Percentiles rank a stretch among this genome's conserved stretches.
These are phyloP conservation scores for Westerdykella ornata DNA, from an alignment of 2,329 filamentous ascomycete species.

Conservation along the genomic window DNA sequence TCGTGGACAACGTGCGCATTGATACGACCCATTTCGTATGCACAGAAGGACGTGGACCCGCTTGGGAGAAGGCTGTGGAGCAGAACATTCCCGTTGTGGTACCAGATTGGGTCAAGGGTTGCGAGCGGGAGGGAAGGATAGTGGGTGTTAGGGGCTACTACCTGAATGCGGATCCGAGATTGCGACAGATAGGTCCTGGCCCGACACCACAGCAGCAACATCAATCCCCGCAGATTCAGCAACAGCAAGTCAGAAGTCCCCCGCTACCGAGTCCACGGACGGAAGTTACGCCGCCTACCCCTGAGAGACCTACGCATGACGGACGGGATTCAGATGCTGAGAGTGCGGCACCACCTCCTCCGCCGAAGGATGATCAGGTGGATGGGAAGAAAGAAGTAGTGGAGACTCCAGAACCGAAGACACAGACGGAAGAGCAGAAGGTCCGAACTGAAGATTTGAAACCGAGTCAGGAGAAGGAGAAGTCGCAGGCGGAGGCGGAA, in stretches of 20 bases:
- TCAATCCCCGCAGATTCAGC: constrained; percentile 6
- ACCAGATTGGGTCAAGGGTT: constrained; percentile 96
- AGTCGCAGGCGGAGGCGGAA: constrained; percentile 10
- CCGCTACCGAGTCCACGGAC: constrained; percentile 42
- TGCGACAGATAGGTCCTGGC: constrained; percentile 47
- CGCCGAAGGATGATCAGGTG: constrained; percentile 23
- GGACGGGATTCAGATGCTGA: constrained; percentile 14
- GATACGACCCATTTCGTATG: constrained; percentile 99
- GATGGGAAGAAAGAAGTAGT: constrained; percentile 13
- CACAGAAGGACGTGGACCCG: constrained; percentile 78
- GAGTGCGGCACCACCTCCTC: constrained; percentile 28
- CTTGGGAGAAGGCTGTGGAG: constrained; percentile 95
- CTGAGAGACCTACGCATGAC: constrained; percentile 35
- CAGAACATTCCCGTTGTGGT: constrained; percentile 97
- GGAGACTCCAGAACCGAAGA: constrained; percentile 27
- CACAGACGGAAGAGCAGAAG: constrained; percentile 29
- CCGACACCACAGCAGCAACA: constrained; percentile 15
- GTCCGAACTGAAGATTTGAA: constrained; percentile 31
- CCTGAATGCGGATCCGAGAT: constrained; percentile 71
- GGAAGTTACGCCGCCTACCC: constrained; percentile 47
- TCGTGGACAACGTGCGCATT: constrained; percentile 84
- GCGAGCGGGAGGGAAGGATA: constrained; percentile 84
- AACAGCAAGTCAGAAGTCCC: constrained; percentile 22
- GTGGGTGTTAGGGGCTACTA: constrained; percentile 95
- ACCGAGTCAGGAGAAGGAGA: constrained; percentile 18